Percentiles rank a stretch among this genome's conserved stretches.
Conservation (phyloP, 192 early-diverging fungal species). For the Backusella westeae region DNA sequence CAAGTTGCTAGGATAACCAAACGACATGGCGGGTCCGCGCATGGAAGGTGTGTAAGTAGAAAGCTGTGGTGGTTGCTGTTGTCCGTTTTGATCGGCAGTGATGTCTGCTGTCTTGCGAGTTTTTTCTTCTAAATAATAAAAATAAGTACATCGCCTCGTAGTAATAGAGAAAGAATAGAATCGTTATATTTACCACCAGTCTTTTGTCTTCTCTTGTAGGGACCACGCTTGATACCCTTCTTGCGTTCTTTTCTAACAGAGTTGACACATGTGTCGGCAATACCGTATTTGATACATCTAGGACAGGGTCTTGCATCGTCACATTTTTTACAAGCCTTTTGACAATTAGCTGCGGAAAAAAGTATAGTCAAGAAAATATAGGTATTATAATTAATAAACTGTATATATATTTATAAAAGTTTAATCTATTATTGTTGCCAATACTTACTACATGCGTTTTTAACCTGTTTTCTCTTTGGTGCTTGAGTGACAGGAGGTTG, state of each 20-base stretch:
- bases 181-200: background rate
- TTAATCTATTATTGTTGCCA: background rate
- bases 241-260: slow-evolving; percentile 80
- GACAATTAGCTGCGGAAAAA: slow-evolving; percentile 66
- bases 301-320: slow-evolving; percentile 79
- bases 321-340: slow-evolving; percentile 91
- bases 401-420: background rate
- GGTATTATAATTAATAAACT: background rate
- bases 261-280: slow-evolving; percentile 69
- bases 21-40: slow-evolving; percentile 18
- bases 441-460: slow-evolving; percentile 33
- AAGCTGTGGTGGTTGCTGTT: background rate
- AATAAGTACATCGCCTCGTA: background rate
- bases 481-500: slow-evolving; percentile 4
- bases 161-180: background rate
- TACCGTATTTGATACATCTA: slow-evolving; percentile 74
- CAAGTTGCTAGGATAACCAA: slow-evolving; percentile 15
- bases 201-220: slow-evolving; percentile 61
- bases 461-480: slow-evolving; percentile 32
- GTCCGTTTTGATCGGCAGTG: background rate
- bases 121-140: background rate
- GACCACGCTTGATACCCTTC: slow-evolving; percentile 82
- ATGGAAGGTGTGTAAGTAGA: slow-evolving; percentile 12
- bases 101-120: slow-evolving; percentile 2
- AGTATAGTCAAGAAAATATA: background rate